A percentile compares a stretch with the other conserved stretches of the same genome.
phyloP scores from a whole-genome alignment of 140 eudicot genomes.

The Bidens hawaiensis region DNA sequence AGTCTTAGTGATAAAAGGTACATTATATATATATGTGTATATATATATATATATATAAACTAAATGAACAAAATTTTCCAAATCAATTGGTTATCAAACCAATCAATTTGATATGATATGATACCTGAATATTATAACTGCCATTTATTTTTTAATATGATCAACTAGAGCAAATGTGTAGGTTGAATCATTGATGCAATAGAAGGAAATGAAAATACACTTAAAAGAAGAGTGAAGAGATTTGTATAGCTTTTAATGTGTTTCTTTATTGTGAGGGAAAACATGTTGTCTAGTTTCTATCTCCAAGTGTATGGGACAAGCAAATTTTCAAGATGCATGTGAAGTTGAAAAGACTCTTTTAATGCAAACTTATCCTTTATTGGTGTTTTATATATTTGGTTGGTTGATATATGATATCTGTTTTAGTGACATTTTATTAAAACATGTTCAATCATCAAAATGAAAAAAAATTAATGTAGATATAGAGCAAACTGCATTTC shows the following conservation, averaged over 20 bases:
- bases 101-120: not conserved
- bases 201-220: conserved; percentile 20
- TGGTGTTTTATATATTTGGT: not conserved
- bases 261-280: conserved; percentile 29
- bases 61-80: not conserved
- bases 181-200: conserved; percentile 10
- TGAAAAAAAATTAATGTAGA: no score
- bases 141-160: not conserved
- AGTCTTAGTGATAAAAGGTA: no score
- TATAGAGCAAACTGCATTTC: no score
- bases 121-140: not conserved
- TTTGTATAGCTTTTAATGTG: conserved; percentile 17
- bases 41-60: no score
- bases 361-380: conserved; percentile 16
- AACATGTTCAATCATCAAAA: no score
- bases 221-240: conserved; percentile 3
- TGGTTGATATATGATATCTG: not conserved
- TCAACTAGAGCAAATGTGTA: conserved; percentile 5
- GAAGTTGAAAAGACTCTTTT: conserved; percentile 15
- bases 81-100: conserved; percentile 2
- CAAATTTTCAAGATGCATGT: conserved; percentile 17
- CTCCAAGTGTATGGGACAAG: conserved; percentile 16
- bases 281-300: conserved; percentile 24
- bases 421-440: no score
- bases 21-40: no score